Evolutionary conservation across 2,329 filamentous ascomycete genomes (phyloP), one percentile per base, ranked within the genome.

Genomic region (Colletotrichum zoysiae): DNA sequence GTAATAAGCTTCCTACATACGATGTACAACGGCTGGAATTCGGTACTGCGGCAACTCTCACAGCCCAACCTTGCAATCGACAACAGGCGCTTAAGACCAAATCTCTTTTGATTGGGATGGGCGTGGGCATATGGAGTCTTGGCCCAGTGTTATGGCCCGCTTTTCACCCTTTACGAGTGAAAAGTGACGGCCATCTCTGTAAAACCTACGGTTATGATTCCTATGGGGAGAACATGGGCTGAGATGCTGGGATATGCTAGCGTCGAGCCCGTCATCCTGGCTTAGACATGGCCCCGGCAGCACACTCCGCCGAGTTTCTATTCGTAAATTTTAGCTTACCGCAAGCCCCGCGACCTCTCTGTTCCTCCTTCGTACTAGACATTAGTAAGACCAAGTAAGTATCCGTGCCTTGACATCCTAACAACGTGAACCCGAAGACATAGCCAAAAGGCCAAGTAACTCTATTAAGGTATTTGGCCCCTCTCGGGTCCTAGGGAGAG

Each of bases 101-200:
- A 71, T 71, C 58, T 71, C 65, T 11, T 71, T 68, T 71, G 64
- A 71, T 68, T 51, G 23, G 58, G 68, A 71, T 71, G 68, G 33
- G 67, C 67, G 56, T 67, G 50, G 33, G 18, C 38, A 44, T 26
- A 57, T 40, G 14, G 51, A 48, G 50, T 7, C 38, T 38, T 30
- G 18, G 18, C 44, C 35, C 23, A 14, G 8, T 65, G 30, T 26
- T 14, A 3, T 18, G 42, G 20, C 46, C 67, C 69, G 65, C 69
- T 71, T 63, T 64, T 63, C 58, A 64, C 58, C 42, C 58, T 48
- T 63, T 70, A 48, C 30, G 38, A 65, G 44, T 20, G 2, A 38
- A 63, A 68, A 56, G 42, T 44, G 65, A 71, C 30, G 44, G 38
- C 51, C 65, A 53, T 63, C 51, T 71, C 57, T 30, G 46, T 48